Percentiles rank a stretch among this genome's conserved stretches.
These are phyloP conservation scores for Protomyces pachydermus DNA, from an alignment of 1,139 yeast genomes.

Conservation along the genomic window DNA sequence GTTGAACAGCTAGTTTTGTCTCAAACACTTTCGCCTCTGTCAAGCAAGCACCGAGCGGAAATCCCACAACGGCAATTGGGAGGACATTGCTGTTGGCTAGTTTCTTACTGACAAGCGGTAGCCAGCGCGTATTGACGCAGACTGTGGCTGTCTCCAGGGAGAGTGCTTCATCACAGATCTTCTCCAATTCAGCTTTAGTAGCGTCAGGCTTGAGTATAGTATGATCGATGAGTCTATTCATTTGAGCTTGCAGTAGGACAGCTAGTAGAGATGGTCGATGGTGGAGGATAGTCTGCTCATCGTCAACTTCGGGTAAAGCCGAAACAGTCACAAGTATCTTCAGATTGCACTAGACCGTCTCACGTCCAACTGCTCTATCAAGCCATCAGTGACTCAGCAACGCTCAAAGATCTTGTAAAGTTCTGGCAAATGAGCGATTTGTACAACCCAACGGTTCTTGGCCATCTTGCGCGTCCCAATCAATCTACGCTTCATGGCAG, in stretches of 20 bases:
- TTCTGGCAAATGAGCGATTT: conserved; percentile 88
- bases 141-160: neutral
- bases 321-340: neutral
- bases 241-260: neutral
- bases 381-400: conserved; percentile 46
- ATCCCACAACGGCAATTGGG: neutral
- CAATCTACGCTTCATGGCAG: conserved; percentile 57
- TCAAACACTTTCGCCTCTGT: neutral
- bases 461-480: conserved; percentile 57
- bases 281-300: neutral
- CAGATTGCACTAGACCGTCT: too few relatives aligned
- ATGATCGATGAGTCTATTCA: neutral
- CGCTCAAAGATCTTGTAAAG: conserved; percentile 87
- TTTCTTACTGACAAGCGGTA: neutral
- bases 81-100: neutral
- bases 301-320: neutral
- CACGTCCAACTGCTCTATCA: too few relatives aligned
- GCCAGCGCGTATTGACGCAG: conserved; percentile 1
- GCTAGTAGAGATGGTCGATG: neutral
- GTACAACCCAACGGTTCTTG: conserved; percentile 52
- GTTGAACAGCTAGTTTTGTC: neutral
- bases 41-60: conserved; percentile 2
- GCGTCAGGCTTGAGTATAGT: neutral
- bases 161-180: neutral
- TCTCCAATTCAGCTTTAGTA: neutral